Evolutionary conservation across 2,329 filamentous ascomycete species (phyloP), one percentile per base, ranked within the genome.

Genomic region (Fusarium sp.): DNA sequence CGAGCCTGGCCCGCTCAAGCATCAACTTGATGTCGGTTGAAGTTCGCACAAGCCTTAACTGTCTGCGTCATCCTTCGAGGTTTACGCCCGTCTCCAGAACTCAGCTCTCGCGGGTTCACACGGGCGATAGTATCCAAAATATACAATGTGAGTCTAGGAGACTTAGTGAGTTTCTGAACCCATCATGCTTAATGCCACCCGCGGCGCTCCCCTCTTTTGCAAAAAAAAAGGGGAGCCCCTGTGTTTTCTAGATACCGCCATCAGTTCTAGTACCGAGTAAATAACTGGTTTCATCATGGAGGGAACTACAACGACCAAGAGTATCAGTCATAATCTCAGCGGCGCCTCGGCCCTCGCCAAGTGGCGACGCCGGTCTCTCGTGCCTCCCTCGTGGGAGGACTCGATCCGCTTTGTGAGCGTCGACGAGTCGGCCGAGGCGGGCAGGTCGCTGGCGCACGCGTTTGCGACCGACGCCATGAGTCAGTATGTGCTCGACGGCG

Each of bases 381-480:
- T 90, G 56, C 88, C 88, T n/a, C 78, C 84, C 57, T 81, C 82
- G 33, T 90, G 85, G 87, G 86, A 87, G 70, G 85, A 87, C 75
- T 83, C 85, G 61, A 88, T 94, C 77, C 92, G 93, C 72, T 82
- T 88, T 69, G 85, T 95, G 74, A 85, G 86, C 72, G 88, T 92
- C 79, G 85, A 88, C 67, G 93, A 95, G 84, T 93, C 91, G 85
- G 91, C 91, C 80, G 89, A 91, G 80, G 94, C 93, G 35, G 93
- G 92, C 29, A 85, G 89, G 39, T 92, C 92, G 78, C 89, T 97
- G 76, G 92, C 94, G 56, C 91, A 94, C 81, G 92, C 94, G 73
- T 97, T 97, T 84, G 91, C 89, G 67, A 86, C 91, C 70, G 94
- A 97, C 82, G 90, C 93, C 68, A 88, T 95, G 72, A 91, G 92